Percentiles rank a stretch among this genome's conserved stretches.
phyloP scores from a whole-genome alignment of 108 stramenopile species.

The Cyclotella cryptica region DNA sequence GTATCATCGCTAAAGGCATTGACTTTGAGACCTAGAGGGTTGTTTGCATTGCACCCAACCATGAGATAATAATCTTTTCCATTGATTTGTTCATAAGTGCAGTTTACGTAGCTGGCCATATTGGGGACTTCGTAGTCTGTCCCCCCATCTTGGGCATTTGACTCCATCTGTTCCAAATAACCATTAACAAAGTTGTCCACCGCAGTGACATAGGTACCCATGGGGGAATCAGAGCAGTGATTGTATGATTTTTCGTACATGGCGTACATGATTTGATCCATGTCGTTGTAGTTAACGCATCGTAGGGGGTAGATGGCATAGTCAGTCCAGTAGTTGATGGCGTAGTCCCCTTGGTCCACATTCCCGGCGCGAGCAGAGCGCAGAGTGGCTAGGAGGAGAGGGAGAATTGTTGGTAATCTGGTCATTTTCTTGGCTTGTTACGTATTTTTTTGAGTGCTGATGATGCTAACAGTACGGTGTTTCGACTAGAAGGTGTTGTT shows the following conservation, averaged over 20 bases:
- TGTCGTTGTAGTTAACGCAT: slow-evolving; percentile 57
- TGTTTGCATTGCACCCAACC: slow-evolving; percentile 37
- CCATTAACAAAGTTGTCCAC: slow-evolving; percentile 77
- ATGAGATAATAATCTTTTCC: slow-evolving; percentile 45
- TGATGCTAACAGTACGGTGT: too few relatives aligned
- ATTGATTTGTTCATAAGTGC: slow-evolving; percentile 56
- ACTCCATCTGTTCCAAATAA: slow-evolving; percentile 65
- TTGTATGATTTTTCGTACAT: slow-evolving; percentile 76
- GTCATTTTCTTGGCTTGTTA: not conserved
- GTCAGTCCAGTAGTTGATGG: slow-evolving; percentile 84
- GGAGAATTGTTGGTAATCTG: not conserved
- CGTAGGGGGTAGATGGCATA: slow-evolving; percentile 81
- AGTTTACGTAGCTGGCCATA: slow-evolving; percentile 63
- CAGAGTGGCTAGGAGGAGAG: not conserved
- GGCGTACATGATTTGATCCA: slow-evolving; percentile 77
- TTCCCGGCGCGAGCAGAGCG: slow-evolving; percentile 1
- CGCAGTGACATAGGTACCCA: slow-evolving; percentile 76
- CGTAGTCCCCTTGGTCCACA: slow-evolving; percentile 52
- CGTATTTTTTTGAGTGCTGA: not conserved
- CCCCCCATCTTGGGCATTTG: slow-evolving; percentile 68
- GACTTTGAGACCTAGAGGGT: slow-evolving; percentile 58
- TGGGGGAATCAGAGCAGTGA: slow-evolving; percentile 72
- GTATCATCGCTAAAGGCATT: slow-evolving; percentile 83
- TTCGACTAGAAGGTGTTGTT: too few relatives aligned
- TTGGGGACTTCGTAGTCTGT: slow-evolving; percentile 74